Base-by-base conservation (phyloP, 257 asterid species). In the Primulina tabacum region DNA sequence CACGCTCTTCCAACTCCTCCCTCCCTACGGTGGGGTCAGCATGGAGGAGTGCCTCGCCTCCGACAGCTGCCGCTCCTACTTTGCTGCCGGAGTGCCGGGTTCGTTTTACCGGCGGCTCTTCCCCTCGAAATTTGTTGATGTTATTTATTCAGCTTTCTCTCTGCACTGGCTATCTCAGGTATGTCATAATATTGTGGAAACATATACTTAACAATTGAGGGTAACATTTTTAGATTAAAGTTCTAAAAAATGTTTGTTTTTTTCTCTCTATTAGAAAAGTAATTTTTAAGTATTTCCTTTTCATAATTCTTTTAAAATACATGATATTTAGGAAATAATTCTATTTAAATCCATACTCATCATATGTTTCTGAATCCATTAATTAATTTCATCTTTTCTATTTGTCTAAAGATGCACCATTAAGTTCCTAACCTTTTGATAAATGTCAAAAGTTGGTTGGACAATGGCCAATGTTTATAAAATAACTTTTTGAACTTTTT, bases 111-210 rank as follows among this genome's bases (percentile, higher is more conserved):
- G 97, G 57, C 86, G 99, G 52, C 89, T 94, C 2, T 94, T 91
- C 35, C 96, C 97, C 57, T 80, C 92, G 1, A 89, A 71, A 59
- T 87, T 92, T 1, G 76, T 94, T 29, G 96, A 94, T 18, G 83
- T 91, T 59, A 89, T 91, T 70, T 91, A 94, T 62, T 94, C 98
- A 0, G 97, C 99, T 0, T 91, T 91, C 68, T 91, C 98, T 21
- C 67, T 94, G 84, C 99, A 94, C 82, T 94, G 99, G 99, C 94
- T 94, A n/a, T 94, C 99, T 75, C 98, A 89, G 96, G 99, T 92
- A 3, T 7, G 8, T 21, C 65, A 26, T 11, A 6, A 62, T 28
- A 28, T 28, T 28, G 30, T 28, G 30, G 4, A 28, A 28, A 28
- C 30, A 28, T 28, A 28, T 28, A 28, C 30, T 28, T 28, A 24